phyloP scores from a whole-genome alignment of 305 asterid genomes.

The Fraxinus greggii region DNA sequence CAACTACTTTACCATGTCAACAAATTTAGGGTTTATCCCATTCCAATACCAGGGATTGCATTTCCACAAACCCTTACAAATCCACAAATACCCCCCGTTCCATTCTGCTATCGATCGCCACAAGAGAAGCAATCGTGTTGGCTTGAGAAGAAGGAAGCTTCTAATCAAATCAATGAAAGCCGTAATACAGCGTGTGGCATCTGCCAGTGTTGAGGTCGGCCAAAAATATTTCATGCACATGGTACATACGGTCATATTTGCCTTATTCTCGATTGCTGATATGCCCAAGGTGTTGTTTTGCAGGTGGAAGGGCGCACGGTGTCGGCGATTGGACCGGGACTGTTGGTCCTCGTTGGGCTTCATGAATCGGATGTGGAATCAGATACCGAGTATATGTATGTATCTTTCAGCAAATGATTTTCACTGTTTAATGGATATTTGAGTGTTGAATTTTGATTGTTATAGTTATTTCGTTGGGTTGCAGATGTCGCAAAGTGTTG shows the following conservation, averaged over 20 bases:
- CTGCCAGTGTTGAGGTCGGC: constrained; percentile 53
- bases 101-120: neutral
- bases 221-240: neutral
- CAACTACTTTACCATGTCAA: neutral
- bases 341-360: constrained; percentile 47
- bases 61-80: neutral
- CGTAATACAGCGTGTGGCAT: constrained; percentile 50
- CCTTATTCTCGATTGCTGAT: neutral
- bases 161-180: constrained; percentile 42
- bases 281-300: neutral
- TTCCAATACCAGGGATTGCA: neutral
- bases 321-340: constrained; percentile 48
- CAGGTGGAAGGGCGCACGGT: constrained; percentile 47
- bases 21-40: constrained; percentile 1
- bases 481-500: constrained; percentile 96
- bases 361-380: constrained; percentile 41
- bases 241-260: neutral
- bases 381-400: constrained; percentile 48
- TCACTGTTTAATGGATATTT: neutral
- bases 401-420: neutral
- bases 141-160: neutral
- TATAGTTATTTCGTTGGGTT: constrained; percentile 22
- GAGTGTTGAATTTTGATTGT: constrained; percentile 5
- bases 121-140: neutral
- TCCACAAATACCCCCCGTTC: neutral